These are phyloP conservation scores for Torrubiella hemipterigena DNA, from an alignment of 2,329 filamentous ascomycete genomes.

Conservation along the genomic window DNA sequence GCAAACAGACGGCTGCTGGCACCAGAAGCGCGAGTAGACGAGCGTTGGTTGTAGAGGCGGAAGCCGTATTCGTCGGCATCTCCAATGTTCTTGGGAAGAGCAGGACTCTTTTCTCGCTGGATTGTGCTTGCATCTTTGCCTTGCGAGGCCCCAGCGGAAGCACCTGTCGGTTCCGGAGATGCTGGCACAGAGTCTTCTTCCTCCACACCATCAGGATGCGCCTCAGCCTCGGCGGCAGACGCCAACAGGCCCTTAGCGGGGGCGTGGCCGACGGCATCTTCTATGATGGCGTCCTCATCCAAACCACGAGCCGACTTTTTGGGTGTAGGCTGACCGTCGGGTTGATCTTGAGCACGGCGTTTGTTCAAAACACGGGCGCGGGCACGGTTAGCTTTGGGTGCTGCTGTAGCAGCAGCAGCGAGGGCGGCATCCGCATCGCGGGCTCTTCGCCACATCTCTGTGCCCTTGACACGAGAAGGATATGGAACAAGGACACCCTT, in stretches of 20 bases:
- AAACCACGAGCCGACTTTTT: slow-evolving; percentile 32
- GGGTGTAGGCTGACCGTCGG: slow-evolving; percentile 34
- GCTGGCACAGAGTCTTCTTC: slow-evolving; percentile 23
- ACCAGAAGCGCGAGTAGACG: slow-evolving; percentile 27
- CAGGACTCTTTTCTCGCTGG: slow-evolving; percentile 24
- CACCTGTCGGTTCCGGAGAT: slow-evolving; percentile 21
- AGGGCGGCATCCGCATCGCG: slow-evolving; percentile 25
- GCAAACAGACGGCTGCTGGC: slow-evolving; percentile 41
- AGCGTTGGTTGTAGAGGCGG: slow-evolving; percentile 27
- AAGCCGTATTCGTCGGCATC: slow-evolving; percentile 41
- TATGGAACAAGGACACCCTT: slow-evolving; percentile 32
- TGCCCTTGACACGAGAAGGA: slow-evolving; percentile 28
- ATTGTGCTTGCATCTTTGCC: slow-evolving; percentile 16
- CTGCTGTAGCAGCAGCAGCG: slow-evolving; percentile 14
- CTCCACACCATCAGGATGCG: slow-evolving; percentile 19
- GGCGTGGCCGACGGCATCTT: slow-evolving; percentile 14
- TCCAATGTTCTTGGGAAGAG: slow-evolving; percentile 24
- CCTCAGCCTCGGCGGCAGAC: slow-evolving; percentile 23
- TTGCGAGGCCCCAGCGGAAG: slow-evolving; percentile 11
- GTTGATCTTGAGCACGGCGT: slow-evolving; percentile 37
- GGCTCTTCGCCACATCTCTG: slow-evolving; percentile 26
- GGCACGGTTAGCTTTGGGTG: slow-evolving; percentile 18
- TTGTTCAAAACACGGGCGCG: slow-evolving; percentile 26
- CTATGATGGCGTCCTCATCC: slow-evolving; percentile 15
- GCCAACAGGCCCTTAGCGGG: slow-evolving; percentile 26